Evolutionary conservation across 139 green algal species (phyloP), one percentile per base, ranked within the genome.

Genomic region (Chlorella vulgaris): DNA sequence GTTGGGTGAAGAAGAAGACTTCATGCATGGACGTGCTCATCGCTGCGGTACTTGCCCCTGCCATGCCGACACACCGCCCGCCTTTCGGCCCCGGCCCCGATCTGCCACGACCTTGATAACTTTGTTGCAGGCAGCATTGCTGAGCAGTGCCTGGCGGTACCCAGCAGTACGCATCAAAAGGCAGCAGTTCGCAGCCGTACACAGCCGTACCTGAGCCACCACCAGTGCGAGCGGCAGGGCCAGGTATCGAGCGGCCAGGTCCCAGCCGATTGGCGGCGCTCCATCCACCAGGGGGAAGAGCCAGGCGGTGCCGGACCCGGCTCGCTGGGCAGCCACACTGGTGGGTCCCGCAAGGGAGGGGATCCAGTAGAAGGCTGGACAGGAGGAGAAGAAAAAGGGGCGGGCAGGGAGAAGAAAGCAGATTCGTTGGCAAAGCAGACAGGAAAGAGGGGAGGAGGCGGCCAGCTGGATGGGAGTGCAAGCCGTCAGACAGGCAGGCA

Each of bases 181-280:
- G 13, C 42, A 39, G 24, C 47, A 47, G n/a, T n/a, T 19, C 36
- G 3, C 36, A 69, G 40, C 42, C 28, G 42, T 7, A 26, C 69
- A 60, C 22, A 43, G 0, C 42, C 70, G 31, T 28, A 33, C 61
- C 68, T 82, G 83, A 3, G 73, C 81, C 10, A 86, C 36, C 19
- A 93, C 88, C 67, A 99, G 89, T 62, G 96, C 81, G 21, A 98
- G 86, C 18, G 97, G 97, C 75, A 99, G 94, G 18, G 94, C 86
- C 10, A 99, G 90, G 89, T 99, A 99, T 3, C 78, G 67, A 3
- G 13, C 18, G 1, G 94, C 94, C 3, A 89, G 80, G 13, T 95
- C 81, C 97, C 97, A 99, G 4, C 97, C 97, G 31, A 98, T 92
- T 29, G 97, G 95, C 6, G 97, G 96, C 0, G 63, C 82, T 38